Evolutionary conservation across 2,329 filamentous ascomycete species (phyloP), one percentile per base, ranked within the genome.

Genomic region (Fusarium albosuccineum): DNA sequence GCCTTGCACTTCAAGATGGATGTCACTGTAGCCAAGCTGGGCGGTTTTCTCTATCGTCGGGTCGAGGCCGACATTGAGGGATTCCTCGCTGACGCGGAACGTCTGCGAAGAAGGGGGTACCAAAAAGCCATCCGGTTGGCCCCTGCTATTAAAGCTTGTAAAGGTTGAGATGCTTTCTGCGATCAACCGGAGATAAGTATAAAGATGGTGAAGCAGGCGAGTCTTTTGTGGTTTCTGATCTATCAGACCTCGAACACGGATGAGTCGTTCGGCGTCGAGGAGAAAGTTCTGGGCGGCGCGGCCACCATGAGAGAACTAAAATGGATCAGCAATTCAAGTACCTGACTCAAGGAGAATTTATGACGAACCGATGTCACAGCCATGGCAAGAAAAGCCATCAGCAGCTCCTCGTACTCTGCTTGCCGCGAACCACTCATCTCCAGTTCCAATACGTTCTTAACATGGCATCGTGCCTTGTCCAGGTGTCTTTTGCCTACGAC

Each of bases 161-260:
- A 26, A 44, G 2, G 40, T 9, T 6, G 40, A 44, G 17, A 44
- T 44, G 14, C 40, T 34, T 14, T 48, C 44, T 33, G 44, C 44
- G n/a, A 48, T 48, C 14, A 48, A 14, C n/a, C 44, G 44, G 9
- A 48, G 44, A 13, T 48, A 48, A 16, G 44, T 48, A 22, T 48
- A 48, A 11, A 48, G 44, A 30, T 48, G 44, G 27, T 48, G 44
- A 22, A 48, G 44, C 10, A 48, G 22, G 27, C 44, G 44, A 16
- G 33, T 48, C 9, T 34, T 48, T 8, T 48, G 44, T 8, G 29
- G 14, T n/a, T 17, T 48, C 3, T 48, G 29, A 9, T 48, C 14
- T 17, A 22, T 7, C n/a, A 48, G 44, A 6, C 44, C 44, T n/a
- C 14, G 27, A 9, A 17, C 29, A 16, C 44, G 44, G 16, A 48